phyloP scores from a whole-genome alignment of 2,329 filamentous ascomycete species.

The Colletotrichum limetticola region DNA sequence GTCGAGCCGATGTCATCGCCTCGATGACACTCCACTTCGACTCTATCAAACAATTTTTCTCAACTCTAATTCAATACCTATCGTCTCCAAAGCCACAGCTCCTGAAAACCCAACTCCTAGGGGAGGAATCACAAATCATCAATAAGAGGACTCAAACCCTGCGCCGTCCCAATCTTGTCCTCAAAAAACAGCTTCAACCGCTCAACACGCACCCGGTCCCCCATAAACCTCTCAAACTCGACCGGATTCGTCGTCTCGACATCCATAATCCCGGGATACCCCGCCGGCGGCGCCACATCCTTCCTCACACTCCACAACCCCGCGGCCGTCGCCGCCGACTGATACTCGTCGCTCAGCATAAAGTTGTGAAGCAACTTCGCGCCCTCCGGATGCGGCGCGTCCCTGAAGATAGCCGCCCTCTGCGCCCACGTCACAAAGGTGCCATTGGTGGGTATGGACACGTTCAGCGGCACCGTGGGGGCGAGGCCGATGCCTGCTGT shows the following conservation, averaged over 20 bases:
- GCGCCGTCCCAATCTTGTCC: constrained; percentile 50
- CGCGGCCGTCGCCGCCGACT: constrained; percentile 37
- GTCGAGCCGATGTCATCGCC: too few relatives aligned
- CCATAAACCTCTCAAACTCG: constrained; percentile 53
- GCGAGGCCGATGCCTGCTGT: constrained; percentile 39
- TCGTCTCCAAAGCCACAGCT: too few relatives aligned
- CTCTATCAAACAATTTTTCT: too few relatives aligned
- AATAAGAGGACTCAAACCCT: constrained; percentile 51
- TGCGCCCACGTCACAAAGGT: constrained; percentile 61
- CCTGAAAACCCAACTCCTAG: too few relatives aligned
- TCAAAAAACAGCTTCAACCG: constrained; percentile 54
- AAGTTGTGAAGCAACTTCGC: constrained; percentile 62
- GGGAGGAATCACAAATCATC: constrained; percentile 41
- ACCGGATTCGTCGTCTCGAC: constrained; percentile 46
- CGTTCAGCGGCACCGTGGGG: constrained; percentile 36
- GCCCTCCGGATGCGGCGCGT: constrained; percentile 60
- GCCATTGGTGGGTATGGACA: constrained; percentile 46
- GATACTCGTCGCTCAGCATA: constrained; percentile 54
- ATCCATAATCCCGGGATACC: constrained; percentile 44
- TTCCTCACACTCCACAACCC: constrained; percentile 47
- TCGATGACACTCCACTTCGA: too few relatives aligned
- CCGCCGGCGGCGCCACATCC: constrained; percentile 44
- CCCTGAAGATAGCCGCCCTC: constrained; percentile 56
- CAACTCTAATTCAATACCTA: too few relatives aligned
- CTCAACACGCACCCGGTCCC: constrained; percentile 52